A percentile compares a stretch with the other conserved stretches of the same genome.
These are phyloP conservation scores for Yamadazyma friedrichii DNA, from an alignment of 1,139 yeast species.

Conservation along the genomic window DNA sequence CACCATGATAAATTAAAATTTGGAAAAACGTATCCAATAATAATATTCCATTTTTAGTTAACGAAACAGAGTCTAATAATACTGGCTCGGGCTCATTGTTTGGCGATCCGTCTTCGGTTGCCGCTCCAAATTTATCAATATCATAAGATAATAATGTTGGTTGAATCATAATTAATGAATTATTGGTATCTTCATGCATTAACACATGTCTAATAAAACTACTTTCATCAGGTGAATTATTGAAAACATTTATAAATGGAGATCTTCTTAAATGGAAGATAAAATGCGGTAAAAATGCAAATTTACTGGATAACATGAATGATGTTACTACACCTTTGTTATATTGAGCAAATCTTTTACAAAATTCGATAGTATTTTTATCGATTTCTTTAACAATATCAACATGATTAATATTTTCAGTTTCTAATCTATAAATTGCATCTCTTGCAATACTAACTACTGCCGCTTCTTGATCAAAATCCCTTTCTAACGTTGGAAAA, in stretches of 20 bases:
- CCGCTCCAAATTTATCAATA: conserved; percentile 47
- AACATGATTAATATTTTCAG: conserved; percentile 56
- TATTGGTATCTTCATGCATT: conserved; percentile 64
- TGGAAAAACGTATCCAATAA: conserved; percentile 76
- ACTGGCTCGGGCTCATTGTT: conserved; percentile 54
- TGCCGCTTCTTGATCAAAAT: conserved; percentile 73
- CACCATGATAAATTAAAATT: conserved; percentile 67
- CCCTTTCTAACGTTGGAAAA: conserved; percentile 32
- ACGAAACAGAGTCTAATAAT: conserved; percentile 64
- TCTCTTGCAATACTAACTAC: conserved; percentile 59
- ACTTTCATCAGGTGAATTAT: conserved; percentile 80
- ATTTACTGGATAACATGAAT: conserved; percentile 75
- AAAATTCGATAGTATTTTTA: conserved; percentile 76
- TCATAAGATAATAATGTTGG: conserved; percentile 70
- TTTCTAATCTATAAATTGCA: conserved; percentile 45
- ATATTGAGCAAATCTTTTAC: conserved; percentile 87
- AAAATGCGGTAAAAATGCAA: conserved; percentile 76
- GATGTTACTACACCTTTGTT: conserved; percentile 72
- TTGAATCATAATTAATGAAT: conserved; percentile 71
- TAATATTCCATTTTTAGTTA: conserved; percentile 58
- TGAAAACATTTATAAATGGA: conserved; percentile 67
- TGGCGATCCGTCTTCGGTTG: conserved; percentile 42
- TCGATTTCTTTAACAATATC: conserved; percentile 87
- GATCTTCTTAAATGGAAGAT: conserved; percentile 71
- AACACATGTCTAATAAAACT: conserved; percentile 66